Evolutionary conservation across 2,329 filamentous ascomycete species (phyloP).

Genomic region (Cadophora malorum): DNA sequence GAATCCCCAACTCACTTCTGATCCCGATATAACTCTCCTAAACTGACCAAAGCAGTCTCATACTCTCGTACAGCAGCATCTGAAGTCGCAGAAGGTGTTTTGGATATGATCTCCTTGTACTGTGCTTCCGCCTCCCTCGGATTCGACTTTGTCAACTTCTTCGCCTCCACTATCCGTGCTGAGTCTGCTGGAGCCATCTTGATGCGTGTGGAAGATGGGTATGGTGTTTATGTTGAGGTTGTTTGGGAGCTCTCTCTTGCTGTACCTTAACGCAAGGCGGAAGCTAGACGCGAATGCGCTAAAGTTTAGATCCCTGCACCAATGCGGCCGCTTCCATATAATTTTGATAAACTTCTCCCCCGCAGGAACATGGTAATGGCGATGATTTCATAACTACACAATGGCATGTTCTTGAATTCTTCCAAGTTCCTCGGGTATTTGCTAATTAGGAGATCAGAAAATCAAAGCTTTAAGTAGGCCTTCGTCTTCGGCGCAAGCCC

Average conservation of each 20-base stretch:
- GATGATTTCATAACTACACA: constrained; percentile 34
- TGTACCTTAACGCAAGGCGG: constrained; percentile 34
- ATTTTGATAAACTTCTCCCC: constrained; percentile 27
- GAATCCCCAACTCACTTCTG: constrained; percentile 65
- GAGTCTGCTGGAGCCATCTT: constrained; percentile 65
- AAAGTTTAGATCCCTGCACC: constrained; percentile 33
- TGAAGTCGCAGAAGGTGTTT: constrained; percentile 79
- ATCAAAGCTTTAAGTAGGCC: constrained; percentile 73
- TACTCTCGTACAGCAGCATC: constrained; percentile 91
- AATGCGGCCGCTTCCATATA: constrained; percentile 22
- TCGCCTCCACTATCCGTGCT: constrained; percentile 82
- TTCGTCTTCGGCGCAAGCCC: constrained; percentile 67
- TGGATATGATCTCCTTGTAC: constrained; percentile 89
- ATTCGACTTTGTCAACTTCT: constrained; percentile 80
- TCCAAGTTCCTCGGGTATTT: not conserved
- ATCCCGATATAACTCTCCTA: constrained; percentile 93
- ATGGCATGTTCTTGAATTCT: constrained; percentile 39
- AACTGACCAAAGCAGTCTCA: constrained; percentile 83
- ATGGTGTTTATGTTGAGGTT: constrained; percentile 33
- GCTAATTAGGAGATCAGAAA: constrained; percentile 50
- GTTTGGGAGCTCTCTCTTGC: constrained; percentile 28
- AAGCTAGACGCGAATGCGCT: constrained; percentile 14
- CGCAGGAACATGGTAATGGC: constrained; percentile 31
- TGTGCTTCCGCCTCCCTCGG: constrained; percentile 83
- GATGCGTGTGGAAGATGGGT: constrained; percentile 33